phyloP scores from a whole-genome alignment of 2,329 filamentous ascomycete genomes.

The Clonostachys rhizophaga region DNA sequence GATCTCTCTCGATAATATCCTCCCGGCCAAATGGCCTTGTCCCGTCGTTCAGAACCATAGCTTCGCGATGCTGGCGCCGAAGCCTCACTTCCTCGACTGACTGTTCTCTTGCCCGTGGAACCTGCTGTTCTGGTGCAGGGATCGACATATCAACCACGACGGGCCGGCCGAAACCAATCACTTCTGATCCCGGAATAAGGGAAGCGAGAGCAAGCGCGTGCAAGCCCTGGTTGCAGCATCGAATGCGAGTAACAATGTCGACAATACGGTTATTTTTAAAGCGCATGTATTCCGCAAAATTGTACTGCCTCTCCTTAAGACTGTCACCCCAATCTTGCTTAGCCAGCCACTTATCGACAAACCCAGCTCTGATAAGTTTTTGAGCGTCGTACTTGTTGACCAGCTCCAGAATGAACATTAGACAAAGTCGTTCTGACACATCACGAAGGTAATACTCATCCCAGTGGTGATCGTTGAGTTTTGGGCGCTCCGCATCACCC shows the following conservation, averaged over 20 bases:
- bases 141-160: slow-evolving; percentile 26
- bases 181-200: slow-evolving; percentile 26
- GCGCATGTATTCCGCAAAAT: slow-evolving; percentile 47
- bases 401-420: slow-evolving; percentile 53
- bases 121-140: slow-evolving; percentile 11
- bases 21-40: slow-evolving; percentile 66
- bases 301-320: slow-evolving; percentile 44
- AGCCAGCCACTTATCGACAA: slow-evolving; percentile 70
- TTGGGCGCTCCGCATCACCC: slow-evolving; percentile 41
- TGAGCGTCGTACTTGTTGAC: slow-evolving; percentile 54
- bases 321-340: slow-evolving; percentile 64
- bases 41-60: slow-evolving; percentile 89
- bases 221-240: slow-evolving; percentile 43
- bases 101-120: slow-evolving; percentile 36
- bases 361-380: slow-evolving; percentile 55
- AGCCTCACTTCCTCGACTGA: slow-evolving; percentile 66
- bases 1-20: slow-evolving; percentile 72
- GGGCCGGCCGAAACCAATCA: slow-evolving; percentile 17
- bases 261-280: slow-evolving; percentile 45
- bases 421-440: slow-evolving; percentile 54
- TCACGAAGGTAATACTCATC: slow-evolving; percentile 61
- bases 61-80: slow-evolving; percentile 73
- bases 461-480: slow-evolving; percentile 50
- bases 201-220: slow-evolving; percentile 45
- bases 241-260: slow-evolving; percentile 45